Evolutionary conservation across 2,329 filamentous ascomycete genomes (phyloP), one percentile per base, ranked within the genome.

Genomic region (Hypoxylon sp.): DNA sequence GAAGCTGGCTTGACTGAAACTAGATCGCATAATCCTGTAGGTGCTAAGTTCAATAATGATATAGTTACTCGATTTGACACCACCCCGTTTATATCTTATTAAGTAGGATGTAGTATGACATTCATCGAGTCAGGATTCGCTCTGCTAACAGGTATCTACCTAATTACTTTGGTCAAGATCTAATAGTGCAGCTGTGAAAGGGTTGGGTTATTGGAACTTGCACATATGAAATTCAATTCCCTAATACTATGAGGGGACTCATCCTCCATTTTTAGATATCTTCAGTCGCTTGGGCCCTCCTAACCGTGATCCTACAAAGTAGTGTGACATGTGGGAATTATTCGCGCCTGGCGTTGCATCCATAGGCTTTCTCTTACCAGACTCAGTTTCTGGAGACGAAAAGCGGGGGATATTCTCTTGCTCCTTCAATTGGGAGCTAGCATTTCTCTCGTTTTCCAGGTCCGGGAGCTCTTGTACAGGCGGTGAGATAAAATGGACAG

Each of bases 391-490:
- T 31, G 42, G 19, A 37, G 44, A 14, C 19, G 50, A 50, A 24
- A 8, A 11, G 39, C 31, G 8, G 29, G 29, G 17, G 11, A 2
- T 26, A 42, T 19, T 44, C 3, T 42, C 57, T 26, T 53, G 47
- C n/a, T 35, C 13, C 24, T 6, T 37, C 42, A 11, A 8, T 10
- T 53, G 33, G 10, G 29, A 9, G 29, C 14, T 19, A 29, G 10
- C 14, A n/a, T 42, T 11, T 4, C 5, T 11, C 6, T 11, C n/a
- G 22, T 44, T 42, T 53, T 52, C 53, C 10, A 66, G 19, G 4
- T 69, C 61, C 26, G 69, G 66, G 61, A 77, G 59, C 52, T 74
- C 71, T 65, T 76, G 69, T 8, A 75, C 52, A 8, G 73, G 72
- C 33, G 74, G 72, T 17, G 72, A 51, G n/a, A 73, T 71, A 9